Conservation (phyloP, 2,329 filamentous ascomycete species). For the Cladophialophora psammophila region DNA sequence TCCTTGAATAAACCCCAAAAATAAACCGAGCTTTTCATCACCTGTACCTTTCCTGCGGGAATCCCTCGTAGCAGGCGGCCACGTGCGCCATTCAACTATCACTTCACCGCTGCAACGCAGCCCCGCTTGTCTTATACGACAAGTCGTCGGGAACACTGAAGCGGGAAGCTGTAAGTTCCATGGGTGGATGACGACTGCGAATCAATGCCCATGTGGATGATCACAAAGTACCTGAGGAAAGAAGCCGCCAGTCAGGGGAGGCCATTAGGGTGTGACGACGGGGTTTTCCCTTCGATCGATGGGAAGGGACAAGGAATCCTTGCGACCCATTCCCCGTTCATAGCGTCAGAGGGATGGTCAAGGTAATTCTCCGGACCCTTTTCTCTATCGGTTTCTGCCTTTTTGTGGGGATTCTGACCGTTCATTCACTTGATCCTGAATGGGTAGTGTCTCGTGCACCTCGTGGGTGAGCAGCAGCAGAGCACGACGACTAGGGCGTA, state of each 20-base stretch:
- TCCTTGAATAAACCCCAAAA: constrained; percentile 12
- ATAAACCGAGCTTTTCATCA: constrained; percentile 11
- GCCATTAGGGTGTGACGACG: background rate
- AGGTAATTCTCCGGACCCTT: constrained; percentile 23
- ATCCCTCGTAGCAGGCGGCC: background rate
- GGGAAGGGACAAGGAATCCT: constrained; percentile 1
- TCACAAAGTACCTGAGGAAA: background rate
- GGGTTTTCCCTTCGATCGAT: background rate
- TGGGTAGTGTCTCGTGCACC: constrained; percentile 14
- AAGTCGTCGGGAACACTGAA: background rate
- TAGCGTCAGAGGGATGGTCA: constrained; percentile 14
- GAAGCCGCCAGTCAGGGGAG: background rate
- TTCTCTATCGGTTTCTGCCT: background rate
- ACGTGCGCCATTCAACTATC: background rate
- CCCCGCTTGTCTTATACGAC: background rate
- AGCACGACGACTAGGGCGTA: background rate
- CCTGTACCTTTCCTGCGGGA: background rate
- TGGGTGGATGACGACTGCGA: background rate
- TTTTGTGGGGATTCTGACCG: constrained; percentile 5
- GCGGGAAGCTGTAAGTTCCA: constrained; percentile 12
- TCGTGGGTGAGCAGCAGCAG: background rate
- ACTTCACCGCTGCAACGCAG: background rate
- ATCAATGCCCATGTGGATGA: background rate
- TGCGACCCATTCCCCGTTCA: constrained; percentile 8
- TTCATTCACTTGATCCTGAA: constrained; percentile 3